Evolutionary conservation across 768 basidiomycete genomes (phyloP), one percentile per base, ranked within the genome.

Genomic region (Auricularia sp.): DNA sequence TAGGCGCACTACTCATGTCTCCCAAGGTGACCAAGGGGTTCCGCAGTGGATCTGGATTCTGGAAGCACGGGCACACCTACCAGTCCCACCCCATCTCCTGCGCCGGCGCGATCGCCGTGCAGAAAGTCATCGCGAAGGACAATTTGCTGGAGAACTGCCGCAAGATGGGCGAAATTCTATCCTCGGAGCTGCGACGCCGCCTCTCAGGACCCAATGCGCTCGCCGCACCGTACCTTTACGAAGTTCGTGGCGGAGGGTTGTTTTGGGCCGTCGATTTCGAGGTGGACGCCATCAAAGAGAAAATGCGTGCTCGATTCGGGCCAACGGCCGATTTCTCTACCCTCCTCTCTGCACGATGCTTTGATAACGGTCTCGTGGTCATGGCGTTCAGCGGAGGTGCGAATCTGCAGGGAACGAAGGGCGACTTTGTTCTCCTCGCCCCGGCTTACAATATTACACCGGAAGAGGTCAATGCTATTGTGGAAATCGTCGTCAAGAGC

Each of bases 251-350:
- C 10, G 84, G 84, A 21, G 93, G 93, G 39, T 81, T 85, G 35
- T 91, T 93, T 77, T 93, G 88, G 88, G 87, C 79, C 29, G 76
- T 94, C 63, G 92, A 94, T 71, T 93, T 91, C 67, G 89, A 92
- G 68, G 85, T 89, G 67, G 78, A 79, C 3, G 35, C 51, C 5
- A 70, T 74, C 12, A 77, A 79, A 64, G 65, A 73, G 43, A 72
- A 73, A n/a, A 61, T 84, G 18, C 77, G 84, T 65, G 42, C 12
- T 5, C 80, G 88, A 65, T 78, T 79, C 67, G 81, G 79, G 2
- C 66, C 80, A 60, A 72, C 73, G 42, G 56, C 29, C 23, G 11
- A 23, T 1, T 90, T 93, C 69, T 90, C 84, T 18, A 83, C 86
- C 74, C 77, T 83, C 23, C 81, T 89, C 16, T 91, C 92, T 73